These are phyloP conservation scores for Trametes sanguinea DNA, from an alignment of 768 basidiomycete genomes.

Conservation along the genomic window DNA sequence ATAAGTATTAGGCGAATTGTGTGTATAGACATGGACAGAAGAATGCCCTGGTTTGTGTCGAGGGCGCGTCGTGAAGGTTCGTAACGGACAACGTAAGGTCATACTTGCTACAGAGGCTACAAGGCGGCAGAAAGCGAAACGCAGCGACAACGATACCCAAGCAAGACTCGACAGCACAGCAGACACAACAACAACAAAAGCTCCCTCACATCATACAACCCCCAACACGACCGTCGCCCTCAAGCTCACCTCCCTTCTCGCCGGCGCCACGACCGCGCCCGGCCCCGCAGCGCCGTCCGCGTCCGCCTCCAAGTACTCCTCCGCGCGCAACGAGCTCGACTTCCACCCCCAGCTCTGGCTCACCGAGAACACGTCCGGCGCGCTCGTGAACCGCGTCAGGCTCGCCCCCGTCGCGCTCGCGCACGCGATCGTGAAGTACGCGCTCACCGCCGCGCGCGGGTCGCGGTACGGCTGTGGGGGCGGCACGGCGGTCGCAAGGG, in stretches of 20 bases:
- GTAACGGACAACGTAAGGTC: background rate
- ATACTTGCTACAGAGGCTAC: background rate
- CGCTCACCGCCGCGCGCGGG: slow-evolving; percentile 66
- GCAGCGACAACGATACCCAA: background rate
- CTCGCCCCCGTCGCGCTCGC: slow-evolving; percentile 79
- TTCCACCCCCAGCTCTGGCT: slow-evolving; percentile 97
- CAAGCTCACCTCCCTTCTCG: slow-evolving; percentile 56
- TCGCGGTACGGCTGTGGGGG: slow-evolving; percentile 77
- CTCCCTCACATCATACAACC: slow-evolving; percentile 51
- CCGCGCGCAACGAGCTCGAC: slow-evolving; percentile 51
- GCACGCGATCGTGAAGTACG: slow-evolving; percentile 85
- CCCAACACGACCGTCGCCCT: slow-evolving; percentile 81
- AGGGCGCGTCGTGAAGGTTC: background rate
- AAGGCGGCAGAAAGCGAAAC: background rate
- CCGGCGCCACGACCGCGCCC: slow-evolving; percentile 22
- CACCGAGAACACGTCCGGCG: slow-evolving; percentile 82
- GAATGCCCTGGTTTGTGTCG: background rate
- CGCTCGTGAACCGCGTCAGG: slow-evolving; percentile 80
- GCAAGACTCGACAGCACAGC: background rate
- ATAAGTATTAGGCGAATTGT: background rate
- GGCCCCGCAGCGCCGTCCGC: slow-evolving; percentile 17
- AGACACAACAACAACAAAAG: background rate
- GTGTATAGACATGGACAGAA: background rate
- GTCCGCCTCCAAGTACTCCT: slow-evolving; percentile 43
- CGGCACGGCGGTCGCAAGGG: slow-evolving; percentile 45